phyloP scores from a whole-genome alignment of 768 basidiomycete genomes.

The Stropharia rugosoannulata region DNA sequence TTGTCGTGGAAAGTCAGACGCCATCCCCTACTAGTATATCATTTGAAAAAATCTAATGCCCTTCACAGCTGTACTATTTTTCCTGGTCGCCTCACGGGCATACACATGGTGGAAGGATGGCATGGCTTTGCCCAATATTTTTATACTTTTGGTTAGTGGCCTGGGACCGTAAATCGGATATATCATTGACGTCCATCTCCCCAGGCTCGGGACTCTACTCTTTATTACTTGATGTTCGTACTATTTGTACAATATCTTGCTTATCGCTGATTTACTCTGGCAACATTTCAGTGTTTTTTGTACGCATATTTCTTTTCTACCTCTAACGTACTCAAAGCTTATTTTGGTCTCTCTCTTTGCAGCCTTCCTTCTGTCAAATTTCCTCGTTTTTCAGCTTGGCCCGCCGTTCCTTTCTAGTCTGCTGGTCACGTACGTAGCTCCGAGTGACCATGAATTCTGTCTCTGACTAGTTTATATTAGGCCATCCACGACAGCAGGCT shows the following conservation, averaged over 20 bases:
- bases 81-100: slow-evolving; percentile 22
- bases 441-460: not conserved
- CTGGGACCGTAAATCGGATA: not conserved
- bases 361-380: slow-evolving; percentile 26
- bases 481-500: slow-evolving; percentile 25
- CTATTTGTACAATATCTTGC: not conserved
- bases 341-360: not conserved
- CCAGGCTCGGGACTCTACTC: slow-evolving; percentile 24
- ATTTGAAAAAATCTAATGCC: not conserved
- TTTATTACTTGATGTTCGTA: slow-evolving; percentile 25
- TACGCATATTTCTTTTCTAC: not conserved
- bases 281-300: slow-evolving; percentile 12
- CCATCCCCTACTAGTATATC: not conserved
- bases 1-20: slow-evolving; percentile 26
- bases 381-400: slow-evolving; percentile 23
- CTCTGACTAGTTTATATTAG: slow-evolving; percentile 1
- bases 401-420: slow-evolving; percentile 27
- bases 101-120: slow-evolving; percentile 25
- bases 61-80: slow-evolving; percentile 21
- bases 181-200: not conserved
- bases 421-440: slow-evolving; percentile 22
- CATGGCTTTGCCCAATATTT: slow-evolving; percentile 19
- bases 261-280: not conserved
- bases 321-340: not conserved
- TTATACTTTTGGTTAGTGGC: slow-evolving; percentile 18